Evolutionary conservation across 495 filamentous ascomycete species (phyloP), one percentile per base, ranked within the genome.

Genomic region (Aspergillus nanangensis): DNA sequence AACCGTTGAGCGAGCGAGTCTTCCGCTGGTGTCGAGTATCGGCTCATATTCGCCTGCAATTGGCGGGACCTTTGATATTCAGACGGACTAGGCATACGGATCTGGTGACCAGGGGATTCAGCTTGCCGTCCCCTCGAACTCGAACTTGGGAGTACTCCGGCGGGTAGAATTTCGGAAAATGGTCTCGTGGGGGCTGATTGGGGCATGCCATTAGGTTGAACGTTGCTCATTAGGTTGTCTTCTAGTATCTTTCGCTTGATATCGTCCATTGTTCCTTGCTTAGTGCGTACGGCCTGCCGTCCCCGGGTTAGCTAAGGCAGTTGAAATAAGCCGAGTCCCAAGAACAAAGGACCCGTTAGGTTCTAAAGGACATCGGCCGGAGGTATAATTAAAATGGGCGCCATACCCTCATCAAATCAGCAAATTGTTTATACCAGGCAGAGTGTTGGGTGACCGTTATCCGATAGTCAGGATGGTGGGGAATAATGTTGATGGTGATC

Each of bases 401-500:
- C 11, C 56, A 38, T 55, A 65, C 68, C 66, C 63, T 62, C 68
- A 74, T 67, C 36, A 72, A 41, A 50, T 59, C 60, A 32, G 64
- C 60, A 48, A 74, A 74, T 42, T 70, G 57, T 39, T 65, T 66
- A 47, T 67, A 62, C 63, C 63, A 70, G 27, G 50, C 62, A 7
- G 66, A 60, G 11, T 57, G 53, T 25, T 71, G 61, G 15, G 43
- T 61, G 41, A 50, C 56, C 3, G 55, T 56, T 5, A 50, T 49
- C 44, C 61, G 74, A 55, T 77, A 88, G 24, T 88, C 84, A 39
- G 78, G 80, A 50, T 90, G 82, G 25, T 71, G 70, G 8, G 89
- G 90, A 25, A 95, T 83, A 25, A 83, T 69, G 31, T 91, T 77
- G 18, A 87, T 72, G 25, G 85, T 74, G 47, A 97, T 83, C 37